A percentile compares a stretch with the other conserved stretches of the same genome.
Conservation (phyloP, 306 rosid genomes). For the Dicorynia guianensis region DNA sequence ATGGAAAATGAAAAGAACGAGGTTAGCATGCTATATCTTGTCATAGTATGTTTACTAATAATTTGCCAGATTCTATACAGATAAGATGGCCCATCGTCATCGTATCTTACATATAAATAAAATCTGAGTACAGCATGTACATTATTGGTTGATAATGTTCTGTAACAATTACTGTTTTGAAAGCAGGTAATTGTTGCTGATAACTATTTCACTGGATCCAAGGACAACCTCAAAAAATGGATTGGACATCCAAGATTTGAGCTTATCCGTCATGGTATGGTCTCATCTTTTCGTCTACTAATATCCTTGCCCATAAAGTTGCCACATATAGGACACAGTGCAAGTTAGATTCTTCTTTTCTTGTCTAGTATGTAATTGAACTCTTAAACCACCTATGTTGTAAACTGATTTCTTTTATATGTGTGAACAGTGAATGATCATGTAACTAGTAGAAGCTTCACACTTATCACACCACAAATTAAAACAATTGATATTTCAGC, state of each 20-base stretch:
- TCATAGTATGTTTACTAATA: background rate
- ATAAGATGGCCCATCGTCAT: background rate
- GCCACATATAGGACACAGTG: background rate
- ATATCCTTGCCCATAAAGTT: background rate
- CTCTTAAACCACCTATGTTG: background rate
- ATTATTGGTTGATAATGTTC: conserved; percentile 17
- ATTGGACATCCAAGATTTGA: conserved; percentile 87
- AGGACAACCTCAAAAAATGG: conserved; percentile 82
- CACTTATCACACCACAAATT: background rate
- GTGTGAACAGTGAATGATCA: background rate
- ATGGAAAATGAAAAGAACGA: conserved; percentile 85
- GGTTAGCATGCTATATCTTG: conserved; percentile 46
- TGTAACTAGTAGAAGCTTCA: background rate
- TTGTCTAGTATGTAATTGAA: conserved; percentile 5
- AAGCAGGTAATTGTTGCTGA: conserved; percentile 79
- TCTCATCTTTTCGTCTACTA: conserved; percentile 10
- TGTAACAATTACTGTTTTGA: conserved; percentile 14
- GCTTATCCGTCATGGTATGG: conserved; percentile 84
- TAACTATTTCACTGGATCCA: conserved; percentile 83
- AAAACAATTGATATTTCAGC: background rate
- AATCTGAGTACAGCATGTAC: background rate
- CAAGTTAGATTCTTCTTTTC: background rate
- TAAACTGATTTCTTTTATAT: background rate
- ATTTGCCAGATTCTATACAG: background rate
- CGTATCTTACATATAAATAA: conserved; percentile 7